Evolutionary conservation across 805 yeast genomes (phyloP).

Genomic region (Candida succiphila): DNA sequence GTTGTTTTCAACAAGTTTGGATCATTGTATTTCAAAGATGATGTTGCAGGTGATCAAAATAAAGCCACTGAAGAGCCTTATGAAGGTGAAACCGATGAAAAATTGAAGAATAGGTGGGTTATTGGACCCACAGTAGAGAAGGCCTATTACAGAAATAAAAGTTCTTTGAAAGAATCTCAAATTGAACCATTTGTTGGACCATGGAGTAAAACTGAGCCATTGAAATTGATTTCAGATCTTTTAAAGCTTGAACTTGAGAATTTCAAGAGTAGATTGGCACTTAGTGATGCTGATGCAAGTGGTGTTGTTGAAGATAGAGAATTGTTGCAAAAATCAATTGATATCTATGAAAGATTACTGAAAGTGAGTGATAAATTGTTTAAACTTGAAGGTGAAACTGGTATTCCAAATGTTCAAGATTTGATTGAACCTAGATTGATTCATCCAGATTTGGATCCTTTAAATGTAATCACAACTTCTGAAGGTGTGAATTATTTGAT

Average conservation of each 20-base stretch:
- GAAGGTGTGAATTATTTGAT: conserved; percentile 39
- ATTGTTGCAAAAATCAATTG: conserved; percentile 37
- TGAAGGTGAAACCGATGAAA: conserved; percentile 49
- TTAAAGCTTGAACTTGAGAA: conserved; percentile 61
- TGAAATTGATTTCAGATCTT: conserved; percentile 52
- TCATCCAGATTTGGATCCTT: conserved; percentile 83
- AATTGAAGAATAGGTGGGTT: conserved; percentile 63
- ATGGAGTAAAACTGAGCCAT: conserved; percentile 51
- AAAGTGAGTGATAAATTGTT: conserved; percentile 50
- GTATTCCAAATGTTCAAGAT: conserved; percentile 50
- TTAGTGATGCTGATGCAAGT: conserved; percentile 45
- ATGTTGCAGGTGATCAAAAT: conserved; percentile 37
- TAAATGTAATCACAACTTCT: conserved; percentile 55
- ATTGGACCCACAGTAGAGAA: conserved; percentile 87
- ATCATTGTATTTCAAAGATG: conserved; percentile 70
- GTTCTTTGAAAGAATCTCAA: conserved; percentile 37
- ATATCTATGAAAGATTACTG: conserved; percentile 53
- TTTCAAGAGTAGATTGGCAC: conserved; percentile 40
- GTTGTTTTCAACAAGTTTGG: conserved; percentile 70
- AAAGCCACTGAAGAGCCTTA: conserved; percentile 27
- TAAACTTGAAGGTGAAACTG: conserved; percentile 35
- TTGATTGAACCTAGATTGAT: conserved; percentile 64
- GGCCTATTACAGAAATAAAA: conserved; percentile 62
- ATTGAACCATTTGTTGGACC: conserved; percentile 62
- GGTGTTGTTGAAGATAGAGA: conserved; percentile 29